Evolutionary conservation across 495 filamentous ascomycete genomes (phyloP).

Genomic region (Neurospora sp.): DNA sequence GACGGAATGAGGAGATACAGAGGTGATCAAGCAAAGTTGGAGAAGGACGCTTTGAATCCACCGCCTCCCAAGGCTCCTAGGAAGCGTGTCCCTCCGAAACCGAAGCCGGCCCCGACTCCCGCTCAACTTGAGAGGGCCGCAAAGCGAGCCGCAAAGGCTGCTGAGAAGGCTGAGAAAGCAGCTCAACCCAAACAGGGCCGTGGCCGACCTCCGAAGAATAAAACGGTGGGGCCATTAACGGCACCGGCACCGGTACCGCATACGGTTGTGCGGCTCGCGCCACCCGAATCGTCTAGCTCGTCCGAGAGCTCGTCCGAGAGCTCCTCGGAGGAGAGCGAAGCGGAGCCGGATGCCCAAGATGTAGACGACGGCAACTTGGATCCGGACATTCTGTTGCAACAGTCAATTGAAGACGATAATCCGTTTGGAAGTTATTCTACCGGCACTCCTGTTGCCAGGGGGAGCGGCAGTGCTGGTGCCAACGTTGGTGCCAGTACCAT

Average conservation of each 20-base stretch:
- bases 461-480: neutral
- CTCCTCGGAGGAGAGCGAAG: neutral
- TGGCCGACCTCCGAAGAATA: conserved; percentile 1
- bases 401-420: neutral
- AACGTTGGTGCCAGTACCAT: neutral
- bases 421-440: neutral
- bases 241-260: neutral
- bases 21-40: conserved; percentile 35
- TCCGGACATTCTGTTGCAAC: neutral
- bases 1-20: conserved; percentile 69
- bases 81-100: conserved; percentile 1
- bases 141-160: neutral
- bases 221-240: neutral
- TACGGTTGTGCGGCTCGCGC: neutral
- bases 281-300: neutral
- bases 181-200: neutral
- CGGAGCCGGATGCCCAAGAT: neutral
- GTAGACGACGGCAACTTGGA: neutral
- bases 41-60: conserved; percentile 35
- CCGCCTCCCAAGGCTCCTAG: conserved; percentile 3
- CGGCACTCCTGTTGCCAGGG: neutral
- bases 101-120: neutral
- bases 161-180: neutral
- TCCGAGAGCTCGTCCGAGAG: neutral
- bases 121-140: neutral